Percentiles rank a stretch among this genome's conserved stretches.
phyloP scores from a whole-genome alignment of 78 protist genomes.

The Dictyostelium capitatum region DNA sequence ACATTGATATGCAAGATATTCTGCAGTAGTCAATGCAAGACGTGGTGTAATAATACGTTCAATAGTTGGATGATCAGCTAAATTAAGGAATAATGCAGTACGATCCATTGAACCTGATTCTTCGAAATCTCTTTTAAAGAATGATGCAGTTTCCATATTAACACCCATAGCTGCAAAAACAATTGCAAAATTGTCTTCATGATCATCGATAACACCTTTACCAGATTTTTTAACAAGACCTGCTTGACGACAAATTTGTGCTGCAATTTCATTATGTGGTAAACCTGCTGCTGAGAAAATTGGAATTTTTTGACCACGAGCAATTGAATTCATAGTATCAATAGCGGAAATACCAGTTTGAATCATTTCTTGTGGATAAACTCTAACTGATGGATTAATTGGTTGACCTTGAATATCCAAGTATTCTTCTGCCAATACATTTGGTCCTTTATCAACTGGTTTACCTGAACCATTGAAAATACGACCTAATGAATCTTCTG shows the following conservation, averaged over 20 bases:
- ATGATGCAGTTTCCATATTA: slow-evolving; percentile 99
- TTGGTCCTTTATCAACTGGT: slow-evolving; percentile 99
- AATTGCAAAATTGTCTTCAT: slow-evolving; percentile 98
- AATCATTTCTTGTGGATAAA: slow-evolving; percentile 99
- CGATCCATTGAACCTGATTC: slow-evolving; percentile 98
- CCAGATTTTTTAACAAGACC: slow-evolving; percentile 96
- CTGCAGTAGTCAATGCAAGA: slow-evolving; percentile 99
- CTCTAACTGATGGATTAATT: slow-evolving; percentile 98
- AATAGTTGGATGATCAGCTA: slow-evolving; percentile 99
- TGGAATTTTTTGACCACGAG: slow-evolving; percentile 99
- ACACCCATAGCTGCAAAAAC: slow-evolving; percentile 99
- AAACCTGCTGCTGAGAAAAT: slow-evolving; percentile 99
- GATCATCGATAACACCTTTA: slow-evolving; percentile 83
- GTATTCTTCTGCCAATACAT: slow-evolving; percentile 98
- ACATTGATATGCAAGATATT: slow-evolving; percentile 98
- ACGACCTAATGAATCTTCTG: slow-evolving; percentile 99
- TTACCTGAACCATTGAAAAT: slow-evolving; percentile 99
- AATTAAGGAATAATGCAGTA: slow-evolving; percentile 98
- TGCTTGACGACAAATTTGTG: slow-evolving; percentile 99
- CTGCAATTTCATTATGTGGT: slow-evolving; percentile 99
- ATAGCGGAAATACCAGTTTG: slow-evolving; percentile 99
- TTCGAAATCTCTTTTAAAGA: slow-evolving; percentile 99
- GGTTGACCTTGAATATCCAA: slow-evolving; percentile 98
- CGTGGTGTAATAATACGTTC: slow-evolving; percentile 99
- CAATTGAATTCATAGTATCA: slow-evolving; percentile 99